These are phyloP conservation scores for Digitaria exilis DNA, from an alignment of 202 grass and related monocot genomes.

Conservation along the genomic window DNA sequence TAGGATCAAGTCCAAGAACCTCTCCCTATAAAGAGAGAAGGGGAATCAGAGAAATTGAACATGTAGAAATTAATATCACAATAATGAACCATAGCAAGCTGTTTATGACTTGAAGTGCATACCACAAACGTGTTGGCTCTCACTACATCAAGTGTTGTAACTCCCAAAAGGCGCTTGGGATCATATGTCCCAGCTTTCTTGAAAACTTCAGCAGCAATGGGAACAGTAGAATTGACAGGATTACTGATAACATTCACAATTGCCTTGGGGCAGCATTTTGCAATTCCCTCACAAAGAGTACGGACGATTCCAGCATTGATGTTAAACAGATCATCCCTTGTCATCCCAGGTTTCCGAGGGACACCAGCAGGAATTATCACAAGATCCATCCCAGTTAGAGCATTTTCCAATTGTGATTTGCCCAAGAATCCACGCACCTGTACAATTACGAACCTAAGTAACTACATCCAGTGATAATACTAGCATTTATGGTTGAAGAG, in stretches of 20 bases:
- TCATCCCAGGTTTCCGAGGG: constrained; percentile 92
- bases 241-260: constrained; percentile 94
- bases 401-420: constrained; percentile 79
- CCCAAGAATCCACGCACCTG: constrained; percentile 93
- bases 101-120: constrained; percentile 32
- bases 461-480: constrained; percentile 17
- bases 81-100: neutral
- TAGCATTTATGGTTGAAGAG: neutral
- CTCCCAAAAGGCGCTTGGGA: constrained; percentile 83
- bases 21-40: constrained; percentile 61
- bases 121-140: constrained; percentile 99
- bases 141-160: constrained; percentile 93
- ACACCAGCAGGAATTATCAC: constrained; percentile 92
- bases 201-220: constrained; percentile 91
- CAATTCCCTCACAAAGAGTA: constrained; percentile 81
- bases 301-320: constrained; percentile 92
- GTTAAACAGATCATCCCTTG: constrained; percentile 93
- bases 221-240: constrained; percentile 91
- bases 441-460: constrained; percentile 25
- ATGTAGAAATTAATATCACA: neutral
- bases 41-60: neutral
- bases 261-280: constrained; percentile 78
- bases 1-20: constrained; percentile 86
- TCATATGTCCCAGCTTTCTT: constrained; percentile 89
- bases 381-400: constrained; percentile 88